Base-by-base conservation (phyloP, 2,329 filamentous ascomycete genomes). In the Periconia digitata region DNA sequence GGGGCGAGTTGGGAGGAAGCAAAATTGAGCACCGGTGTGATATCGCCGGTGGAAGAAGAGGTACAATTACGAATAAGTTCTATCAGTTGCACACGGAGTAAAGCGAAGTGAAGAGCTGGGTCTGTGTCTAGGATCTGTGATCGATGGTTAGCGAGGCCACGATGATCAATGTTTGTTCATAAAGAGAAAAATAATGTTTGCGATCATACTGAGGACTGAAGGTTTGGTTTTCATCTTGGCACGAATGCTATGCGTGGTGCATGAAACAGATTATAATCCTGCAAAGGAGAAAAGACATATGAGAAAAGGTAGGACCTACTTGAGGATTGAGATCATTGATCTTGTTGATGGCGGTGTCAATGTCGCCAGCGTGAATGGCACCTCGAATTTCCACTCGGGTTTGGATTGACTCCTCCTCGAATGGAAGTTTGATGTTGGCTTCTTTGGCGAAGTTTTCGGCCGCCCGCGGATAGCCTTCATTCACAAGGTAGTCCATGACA, bases 231-330 rank as follows among this genome's bases (percentile, higher is more conserved):
- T 97, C 92, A 95, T 95, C 94, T 94, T 84, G 75, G 83, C 85
- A 85, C 84, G 79, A 83, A 85, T 48, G 63, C 84, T 97, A 94
- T 90, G 94, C 91, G 94, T 99, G 94, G 94, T 99, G 94, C 94
- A 99, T 99, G 92, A 95, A 85, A 92, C 80, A 87, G 58, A 82
- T 80, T 89, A 79, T 96, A 96, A 99, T 99, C 94, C 94, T 92
- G 75, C 82, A 80, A 83, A 76, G 36, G 50, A 59, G 53, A 17
- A 32, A 20, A 39, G n/a, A n/a, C n/a, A 36, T 27, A 3, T 34
- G 27, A 47, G 17, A 37, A 68, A 24, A 37, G 36, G 40, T 20
- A 39, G 38, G 43, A 71, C 89, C 75, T 85, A 99, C 94, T 83
- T 94, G 85, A 59, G 91, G 89, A 59, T 96, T 90, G 27, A 95